A percentile compares a stretch with the other conserved stretches of the same genome.
Evolutionary conservation across 805 yeast genomes (phyloP).

Genomic region (Pichia scutulata): DNA sequence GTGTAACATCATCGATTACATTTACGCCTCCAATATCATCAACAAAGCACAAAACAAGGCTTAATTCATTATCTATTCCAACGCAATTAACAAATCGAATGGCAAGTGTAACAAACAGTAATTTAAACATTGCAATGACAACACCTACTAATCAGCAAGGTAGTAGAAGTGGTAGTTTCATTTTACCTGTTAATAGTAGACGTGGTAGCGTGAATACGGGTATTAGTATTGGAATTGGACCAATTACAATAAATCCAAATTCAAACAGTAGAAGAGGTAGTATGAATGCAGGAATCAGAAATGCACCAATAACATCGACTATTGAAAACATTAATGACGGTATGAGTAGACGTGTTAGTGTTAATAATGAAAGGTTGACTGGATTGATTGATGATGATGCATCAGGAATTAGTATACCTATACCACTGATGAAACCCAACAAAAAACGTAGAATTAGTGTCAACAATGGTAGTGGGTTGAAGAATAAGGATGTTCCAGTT

Average conservation of each 20-base stretch:
- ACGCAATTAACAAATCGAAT: constrained; percentile 5
- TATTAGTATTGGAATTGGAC: neutral
- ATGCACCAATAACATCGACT: neutral
- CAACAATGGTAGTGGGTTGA: neutral
- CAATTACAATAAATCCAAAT: neutral
- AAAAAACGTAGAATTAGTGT: neutral
- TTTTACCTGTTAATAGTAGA: neutral
- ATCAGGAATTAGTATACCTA: neutral
- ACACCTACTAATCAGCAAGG: neutral
- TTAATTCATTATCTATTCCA: constrained; percentile 12
- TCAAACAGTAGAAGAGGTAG: neutral
- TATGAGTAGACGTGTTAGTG: constrained; percentile 3
- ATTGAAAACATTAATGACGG: neutral
- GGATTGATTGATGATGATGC: neutral
- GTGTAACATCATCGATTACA: neutral
- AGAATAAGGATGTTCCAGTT: neutral
- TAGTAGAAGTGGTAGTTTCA: neutral
- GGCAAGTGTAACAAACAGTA: neutral
- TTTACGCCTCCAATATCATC: neutral
- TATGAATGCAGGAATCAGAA: neutral
- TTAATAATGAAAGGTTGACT: neutral
- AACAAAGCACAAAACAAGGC: constrained; percentile 1
- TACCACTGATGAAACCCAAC: neutral
- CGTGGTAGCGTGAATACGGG: neutral
- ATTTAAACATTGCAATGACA: neutral